Percentiles rank a stretch among this genome's conserved stretches.
These are phyloP conservation scores for Xanthoceras sorbifolium DNA, from an alignment of 345 rosid genomes.

Conservation along the genomic window DNA sequence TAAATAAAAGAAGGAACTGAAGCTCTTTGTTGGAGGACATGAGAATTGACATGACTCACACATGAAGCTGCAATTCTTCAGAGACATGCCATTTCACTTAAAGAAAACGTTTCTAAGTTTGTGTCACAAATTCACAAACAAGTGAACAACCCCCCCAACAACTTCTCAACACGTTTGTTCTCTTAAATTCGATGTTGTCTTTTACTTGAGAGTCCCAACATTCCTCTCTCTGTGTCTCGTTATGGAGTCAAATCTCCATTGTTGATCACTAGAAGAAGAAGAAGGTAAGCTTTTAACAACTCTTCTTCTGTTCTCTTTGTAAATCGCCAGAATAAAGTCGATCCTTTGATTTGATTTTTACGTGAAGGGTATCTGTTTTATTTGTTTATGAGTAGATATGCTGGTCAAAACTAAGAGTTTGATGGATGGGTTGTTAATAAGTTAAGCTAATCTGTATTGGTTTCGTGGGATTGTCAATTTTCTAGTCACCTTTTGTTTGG, in stretches of 20 bases:
- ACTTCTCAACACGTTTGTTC: background rate
- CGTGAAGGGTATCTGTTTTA: background rate
- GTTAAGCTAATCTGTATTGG: background rate
- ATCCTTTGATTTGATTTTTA: background rate
- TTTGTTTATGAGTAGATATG: background rate
- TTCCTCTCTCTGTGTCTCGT: no score
- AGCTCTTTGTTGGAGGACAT: no score
- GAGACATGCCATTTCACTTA: no score
- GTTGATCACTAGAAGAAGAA: background rate
- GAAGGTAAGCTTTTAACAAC: background rate
- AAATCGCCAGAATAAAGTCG: background rate
- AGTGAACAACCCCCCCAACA: slow-evolving; percentile 11
- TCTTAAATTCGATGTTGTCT: background rate
- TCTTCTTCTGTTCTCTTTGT: background rate
- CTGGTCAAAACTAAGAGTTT: background rate
- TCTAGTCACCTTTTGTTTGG: background rate
- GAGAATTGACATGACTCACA: no score
- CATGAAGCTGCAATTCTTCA: no score
- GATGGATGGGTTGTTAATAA: background rate
- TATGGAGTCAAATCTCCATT: background rate
- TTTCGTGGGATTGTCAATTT: slow-evolving; percentile 11
- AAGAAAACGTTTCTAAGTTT: background rate
- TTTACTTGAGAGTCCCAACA: no score
- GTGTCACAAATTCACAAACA: background rate
- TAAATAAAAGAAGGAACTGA: no score